Evolutionary conservation across 2,329 filamentous ascomycete species (phyloP).

Genomic region (Dothistroma septosporum): DNA sequence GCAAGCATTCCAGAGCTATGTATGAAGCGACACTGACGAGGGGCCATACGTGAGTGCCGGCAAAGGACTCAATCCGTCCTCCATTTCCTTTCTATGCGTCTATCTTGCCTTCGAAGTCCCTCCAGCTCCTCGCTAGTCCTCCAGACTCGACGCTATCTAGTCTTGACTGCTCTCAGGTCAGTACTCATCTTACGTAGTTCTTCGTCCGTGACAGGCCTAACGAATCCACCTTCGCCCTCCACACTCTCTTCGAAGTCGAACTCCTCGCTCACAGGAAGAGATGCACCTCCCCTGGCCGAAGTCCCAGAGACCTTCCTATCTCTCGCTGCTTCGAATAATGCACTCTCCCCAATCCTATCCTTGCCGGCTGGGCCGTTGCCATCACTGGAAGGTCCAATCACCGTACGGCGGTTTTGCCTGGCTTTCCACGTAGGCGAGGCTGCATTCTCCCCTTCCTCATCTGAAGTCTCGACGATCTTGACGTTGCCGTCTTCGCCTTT

Average conservation of each 20-base stretch:
- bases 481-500: slow-evolving; percentile 17
- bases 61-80: background rate
- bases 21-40: too few species aligned
- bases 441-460: background rate
- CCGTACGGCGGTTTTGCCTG: slow-evolving; percentile 17
- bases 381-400: slow-evolving; percentile 15
- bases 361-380: background rate
- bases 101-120: background rate
- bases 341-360: slow-evolving; percentile 4
- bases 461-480: slow-evolving; percentile 11
- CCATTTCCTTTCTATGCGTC: background rate
- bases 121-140: background rate
- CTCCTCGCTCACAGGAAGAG: background rate
- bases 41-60: too few species aligned
- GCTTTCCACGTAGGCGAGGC: slow-evolving; percentile 3
- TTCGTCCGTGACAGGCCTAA: slow-evolving; percentile 17
- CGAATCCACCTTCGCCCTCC: slow-evolving; percentile 20
- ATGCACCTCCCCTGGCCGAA: background rate
- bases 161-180: slow-evolving; percentile 10
- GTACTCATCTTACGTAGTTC: slow-evolving; percentile 19
- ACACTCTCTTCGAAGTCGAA: slow-evolving; percentile 5
- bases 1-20: too few species aligned
- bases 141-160: slow-evolving; percentile 4
- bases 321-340: slow-evolving; percentile 11
- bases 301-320: background rate